These are phyloP conservation scores for Fusarium bactridioides DNA, from an alignment of 2,329 filamentous ascomycete genomes.

Conservation along the genomic window DNA sequence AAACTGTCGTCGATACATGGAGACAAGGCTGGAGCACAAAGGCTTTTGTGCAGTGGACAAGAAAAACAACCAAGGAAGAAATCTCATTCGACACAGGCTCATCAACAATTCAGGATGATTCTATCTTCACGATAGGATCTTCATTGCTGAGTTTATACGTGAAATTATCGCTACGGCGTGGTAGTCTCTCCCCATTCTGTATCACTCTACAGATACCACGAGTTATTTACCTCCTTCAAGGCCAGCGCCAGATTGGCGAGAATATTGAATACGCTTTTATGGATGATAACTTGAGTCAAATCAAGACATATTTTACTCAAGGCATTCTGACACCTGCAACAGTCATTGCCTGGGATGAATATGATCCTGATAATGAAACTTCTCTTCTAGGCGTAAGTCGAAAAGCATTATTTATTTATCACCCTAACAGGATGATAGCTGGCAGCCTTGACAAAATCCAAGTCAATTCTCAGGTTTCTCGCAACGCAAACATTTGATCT, in stretches of 20 bases:
- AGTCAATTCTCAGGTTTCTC: neutral
- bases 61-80: neutral
- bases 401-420: fast-evolving
- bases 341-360: neutral
- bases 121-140: neutral
- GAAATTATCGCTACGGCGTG: neutral
- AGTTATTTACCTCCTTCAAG: neutral
- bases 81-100: fast-evolving
- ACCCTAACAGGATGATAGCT: neutral
- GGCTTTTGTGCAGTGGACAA: neutral
- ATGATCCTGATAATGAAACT: neutral
- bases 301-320: neutral
- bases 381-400: constrained; percentile 1
- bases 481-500: neutral
- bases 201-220: neutral
- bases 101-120: neutral
- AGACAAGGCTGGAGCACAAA: neutral
- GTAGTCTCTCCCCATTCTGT: neutral
- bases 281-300: fast-evolving
- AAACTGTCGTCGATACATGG: neutral
- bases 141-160: neutral
- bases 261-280: fast-evolving
- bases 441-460: neutral
- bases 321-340: neutral
- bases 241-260: neutral